phyloP scores from a whole-genome alignment of 768 basidiomycete genomes.

The Lanmaoa pseudosensibilis region DNA sequence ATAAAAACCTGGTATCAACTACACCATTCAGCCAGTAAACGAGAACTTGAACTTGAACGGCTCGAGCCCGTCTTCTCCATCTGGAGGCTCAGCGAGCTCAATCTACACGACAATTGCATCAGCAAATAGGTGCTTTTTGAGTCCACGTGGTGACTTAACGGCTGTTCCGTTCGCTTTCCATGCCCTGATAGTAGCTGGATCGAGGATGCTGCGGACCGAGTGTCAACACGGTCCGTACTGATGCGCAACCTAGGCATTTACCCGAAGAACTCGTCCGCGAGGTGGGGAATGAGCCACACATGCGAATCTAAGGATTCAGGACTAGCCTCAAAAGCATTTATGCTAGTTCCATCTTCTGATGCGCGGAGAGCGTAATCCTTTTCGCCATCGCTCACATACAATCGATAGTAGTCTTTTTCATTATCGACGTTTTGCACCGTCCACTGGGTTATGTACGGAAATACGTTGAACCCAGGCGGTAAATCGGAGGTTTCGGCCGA shows the following conservation, averaged over 20 bases:
- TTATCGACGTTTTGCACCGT: slow-evolving; percentile 1
- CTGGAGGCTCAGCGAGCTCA: not conserved
- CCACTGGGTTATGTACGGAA: not conserved
- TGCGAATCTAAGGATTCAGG: not conserved
- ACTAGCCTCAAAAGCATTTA: not conserved
- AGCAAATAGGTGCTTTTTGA: not conserved
- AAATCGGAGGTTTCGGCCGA: not conserved
- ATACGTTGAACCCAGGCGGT: not conserved
- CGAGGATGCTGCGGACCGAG: not conserved
- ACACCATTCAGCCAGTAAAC: not conserved
- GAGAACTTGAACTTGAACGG: slow-evolving; percentile 10
- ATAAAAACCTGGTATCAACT: not conserved
- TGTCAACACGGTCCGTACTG: not conserved
- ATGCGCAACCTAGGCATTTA: not conserved
- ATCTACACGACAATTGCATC: not conserved
- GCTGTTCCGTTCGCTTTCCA: not conserved
- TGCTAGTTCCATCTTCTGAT: slow-evolving; percentile 3
- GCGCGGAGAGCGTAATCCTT: not conserved
- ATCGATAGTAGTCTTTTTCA: not conserved
- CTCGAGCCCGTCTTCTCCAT: not conserved
- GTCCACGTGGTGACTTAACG: not conserved
- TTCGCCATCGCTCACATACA: not conserved
- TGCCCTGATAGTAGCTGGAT: not conserved
- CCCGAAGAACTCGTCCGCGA: not conserved
- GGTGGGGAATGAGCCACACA: slow-evolving; percentile 2